phyloP scores from a whole-genome alignment of 345 rosid species.

The Lepidium africanum region DNA sequence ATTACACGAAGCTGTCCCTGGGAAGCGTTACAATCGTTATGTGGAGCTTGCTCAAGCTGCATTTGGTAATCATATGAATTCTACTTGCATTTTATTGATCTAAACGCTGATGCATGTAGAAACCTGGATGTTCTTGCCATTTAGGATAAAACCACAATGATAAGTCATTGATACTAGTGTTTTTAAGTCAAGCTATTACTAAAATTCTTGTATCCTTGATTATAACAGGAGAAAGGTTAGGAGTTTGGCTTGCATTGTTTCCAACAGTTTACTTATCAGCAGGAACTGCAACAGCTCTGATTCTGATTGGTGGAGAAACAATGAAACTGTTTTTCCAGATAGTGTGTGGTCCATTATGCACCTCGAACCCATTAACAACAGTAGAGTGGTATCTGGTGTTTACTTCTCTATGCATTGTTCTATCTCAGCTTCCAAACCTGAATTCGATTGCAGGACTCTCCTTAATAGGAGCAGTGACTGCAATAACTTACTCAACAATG shows the following conservation, averaged over 20 bases:
- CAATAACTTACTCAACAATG: conserved; percentile 86
- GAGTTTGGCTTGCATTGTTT: conserved; percentile 90
- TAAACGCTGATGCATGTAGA: too few relatives aligned
- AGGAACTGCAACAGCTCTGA: conserved; percentile 90
- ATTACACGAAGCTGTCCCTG: conserved; percentile 94
- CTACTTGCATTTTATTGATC: background rate
- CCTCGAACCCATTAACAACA: conserved; percentile 83
- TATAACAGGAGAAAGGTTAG: conserved; percentile 70
- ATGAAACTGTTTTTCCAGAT: conserved; percentile 90
- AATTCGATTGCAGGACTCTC: conserved; percentile 96
- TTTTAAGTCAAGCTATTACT: background rate
- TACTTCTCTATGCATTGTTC: conserved; percentile 85
- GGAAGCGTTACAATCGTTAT: conserved; percentile 89
- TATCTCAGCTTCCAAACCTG: conserved; percentile 97
- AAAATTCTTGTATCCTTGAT: background rate
- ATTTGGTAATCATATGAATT: conserved; percentile 47
- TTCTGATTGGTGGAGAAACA: conserved; percentile 91
- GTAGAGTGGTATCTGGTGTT: conserved; percentile 97
- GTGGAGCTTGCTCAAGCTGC: conserved; percentile 99
- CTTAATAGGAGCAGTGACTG: conserved; percentile 87
- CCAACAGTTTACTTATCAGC: conserved; percentile 94
- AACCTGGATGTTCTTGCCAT: too few relatives aligned
- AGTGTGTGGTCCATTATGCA: conserved; percentile 85
- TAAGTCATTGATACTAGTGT: background rate
- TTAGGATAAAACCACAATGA: too few relatives aligned